Conservation (phyloP, 2,329 filamentous ascomycete genomes). For the Emergomyces orientalis region DNA sequence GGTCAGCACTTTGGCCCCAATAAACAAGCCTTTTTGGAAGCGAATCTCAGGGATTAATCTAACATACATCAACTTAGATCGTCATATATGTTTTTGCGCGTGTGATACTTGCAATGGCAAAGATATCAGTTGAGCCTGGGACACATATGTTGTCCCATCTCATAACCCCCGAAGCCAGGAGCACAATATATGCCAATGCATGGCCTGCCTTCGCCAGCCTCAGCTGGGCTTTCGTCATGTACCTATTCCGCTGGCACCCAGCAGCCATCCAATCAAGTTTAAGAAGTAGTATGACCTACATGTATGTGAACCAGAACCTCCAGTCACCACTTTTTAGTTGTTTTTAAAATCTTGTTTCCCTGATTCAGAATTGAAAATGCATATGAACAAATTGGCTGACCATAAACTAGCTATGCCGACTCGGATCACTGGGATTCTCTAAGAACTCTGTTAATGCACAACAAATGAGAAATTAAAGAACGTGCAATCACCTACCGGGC, state of each 20-base stretch:
- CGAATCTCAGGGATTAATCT: neutral
- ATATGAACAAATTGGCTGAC: constrained; percentile 1
- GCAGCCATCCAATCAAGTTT: constrained; percentile 85
- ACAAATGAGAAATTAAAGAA: constrained; percentile 43
- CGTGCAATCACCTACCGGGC: neutral
- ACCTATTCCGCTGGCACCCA: constrained; percentile 84
- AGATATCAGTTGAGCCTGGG: constrained; percentile 62
- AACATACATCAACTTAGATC: constrained; percentile 49
- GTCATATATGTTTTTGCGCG: constrained; percentile 96
- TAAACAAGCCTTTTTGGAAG: constrained; percentile 4
- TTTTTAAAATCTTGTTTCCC: neutral
- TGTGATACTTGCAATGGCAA: constrained; percentile 74
- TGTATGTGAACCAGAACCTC: constrained; percentile 51
- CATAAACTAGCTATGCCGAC: constrained; percentile 54
- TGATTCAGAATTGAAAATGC: neutral
- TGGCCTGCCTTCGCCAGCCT: constrained; percentile 89
- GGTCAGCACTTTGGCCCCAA: constrained; percentile 21
- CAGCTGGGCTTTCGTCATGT: constrained; percentile 93
- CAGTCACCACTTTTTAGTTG: no score
- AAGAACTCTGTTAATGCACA: constrained; percentile 77
- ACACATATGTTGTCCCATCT: constrained; percentile 34
- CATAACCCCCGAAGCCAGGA: constrained; percentile 38
- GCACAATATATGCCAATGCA: constrained; percentile 56
- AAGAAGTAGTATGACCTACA: constrained; percentile 93
- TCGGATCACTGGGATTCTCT: constrained; percentile 83